Evolutionary conservation across 2,329 filamentous ascomycete species (phyloP), one percentile per base, ranked within the genome.

Genomic region (Alternaria dauci): DNA sequence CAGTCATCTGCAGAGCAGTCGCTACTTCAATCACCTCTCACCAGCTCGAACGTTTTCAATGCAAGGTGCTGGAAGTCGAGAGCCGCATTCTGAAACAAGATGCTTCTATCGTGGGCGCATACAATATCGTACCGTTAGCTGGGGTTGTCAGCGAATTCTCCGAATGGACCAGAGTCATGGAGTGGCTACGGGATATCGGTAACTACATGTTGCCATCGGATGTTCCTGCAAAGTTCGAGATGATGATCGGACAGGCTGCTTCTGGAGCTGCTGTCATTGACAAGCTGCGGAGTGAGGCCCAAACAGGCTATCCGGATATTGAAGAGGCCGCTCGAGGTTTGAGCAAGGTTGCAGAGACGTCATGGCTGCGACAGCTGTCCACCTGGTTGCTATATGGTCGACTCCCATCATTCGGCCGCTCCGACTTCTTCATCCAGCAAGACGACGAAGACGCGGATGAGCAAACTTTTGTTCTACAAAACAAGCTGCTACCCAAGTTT

Each of bases 371-470:
- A 76, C 93, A 97, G 74, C 85, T 96, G 11, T 91, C 93, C 4
- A 91, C 91, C 26, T 99, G 94, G 94, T 85, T 98, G 8, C 80
- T 98, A 14, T 96, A 97, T 76, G 95, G 95, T 5, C 88, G 91
- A 52, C 80, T 97, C 58, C 94, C 94, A 0, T 86, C 85, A 14
- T 89, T 92, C 74, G 93, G 92, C 3, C 86, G 85, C 5, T 85
- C 87, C n/a, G 94, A 98, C 78, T 98, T 98, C 76, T 97, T 97
- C 75, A 87, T 98, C 20, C 71, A 78, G 26, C 71, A 75, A 52
- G 72, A 79, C 52, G 75, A 76, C 26, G 72, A 76, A 41, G 70
- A 78, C 55, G 46, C 55, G 1, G 66, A 76, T 43, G 74, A 81
- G 46, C 57, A 69, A 16, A 54, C 63, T 0, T 77, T 78, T 50